A percentile compares a stretch with the other conserved stretches of the same genome.
phyloP scores from a whole-genome alignment of 2,329 filamentous ascomycete genomes.

The Aspergillus felis region DNA sequence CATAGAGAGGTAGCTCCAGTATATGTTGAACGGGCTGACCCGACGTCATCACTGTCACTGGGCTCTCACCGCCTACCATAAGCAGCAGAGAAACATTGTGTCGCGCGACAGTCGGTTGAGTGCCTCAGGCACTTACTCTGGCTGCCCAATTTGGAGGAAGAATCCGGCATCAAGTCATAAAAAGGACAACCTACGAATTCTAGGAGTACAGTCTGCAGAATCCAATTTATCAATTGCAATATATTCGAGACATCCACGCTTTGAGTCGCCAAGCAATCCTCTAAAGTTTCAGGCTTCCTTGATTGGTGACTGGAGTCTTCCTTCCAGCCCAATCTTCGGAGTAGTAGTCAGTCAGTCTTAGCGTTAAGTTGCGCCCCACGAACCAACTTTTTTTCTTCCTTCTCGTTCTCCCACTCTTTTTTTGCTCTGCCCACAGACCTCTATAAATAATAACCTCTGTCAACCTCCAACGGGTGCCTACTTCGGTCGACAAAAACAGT shows the following conservation, averaged over 20 bases:
- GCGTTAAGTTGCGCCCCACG: neutral
- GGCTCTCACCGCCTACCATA: neutral
- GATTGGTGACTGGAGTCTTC: neutral
- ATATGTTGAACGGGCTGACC: too few species aligned
- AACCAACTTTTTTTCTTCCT: neutral
- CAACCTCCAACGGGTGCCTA: neutral
- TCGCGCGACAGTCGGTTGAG: neutral
- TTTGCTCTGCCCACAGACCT: neutral
- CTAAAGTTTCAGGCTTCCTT: neutral
- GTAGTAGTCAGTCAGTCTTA: neutral
- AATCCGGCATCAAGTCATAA: neutral
- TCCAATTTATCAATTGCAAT: neutral
- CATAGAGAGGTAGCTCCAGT: too few species aligned
- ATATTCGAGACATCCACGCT: neutral
- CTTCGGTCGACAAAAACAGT: neutral
- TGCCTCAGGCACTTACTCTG: neutral
- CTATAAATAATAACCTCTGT: neutral
- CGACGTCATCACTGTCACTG: neutral
- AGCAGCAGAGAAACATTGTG: neutral
- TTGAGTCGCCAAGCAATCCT: neutral
- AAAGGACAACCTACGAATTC: neutral
- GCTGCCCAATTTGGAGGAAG: neutral
- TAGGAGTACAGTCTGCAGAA: neutral
- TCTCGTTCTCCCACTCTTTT: too few species aligned
- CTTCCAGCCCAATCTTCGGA: neutral